These are phyloP conservation scores for Metarhizium humberi DNA, from an alignment of 2,329 filamentous ascomycete genomes.

Conservation along the genomic window DNA sequence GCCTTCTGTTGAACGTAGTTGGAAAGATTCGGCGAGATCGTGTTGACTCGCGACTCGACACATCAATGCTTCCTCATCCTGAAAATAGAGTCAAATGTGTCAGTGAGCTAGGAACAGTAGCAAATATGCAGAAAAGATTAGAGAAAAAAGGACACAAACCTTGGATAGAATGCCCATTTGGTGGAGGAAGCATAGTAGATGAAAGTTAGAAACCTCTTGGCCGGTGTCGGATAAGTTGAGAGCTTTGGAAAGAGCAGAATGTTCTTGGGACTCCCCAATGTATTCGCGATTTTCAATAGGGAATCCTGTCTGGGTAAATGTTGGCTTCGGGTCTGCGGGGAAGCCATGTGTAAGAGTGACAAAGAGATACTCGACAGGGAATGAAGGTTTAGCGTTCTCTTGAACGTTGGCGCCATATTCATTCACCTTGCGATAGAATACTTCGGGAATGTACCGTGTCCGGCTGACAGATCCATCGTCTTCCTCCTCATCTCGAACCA, in stretches of 20 bases:
- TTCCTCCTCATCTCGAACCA: conserved; percentile 87
- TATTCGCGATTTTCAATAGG: conserved; percentile 86
- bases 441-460: conserved; percentile 88
- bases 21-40: conserved; percentile 70
- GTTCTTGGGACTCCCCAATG: conserved; percentile 78
- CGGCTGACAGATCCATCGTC: conserved; percentile 60
- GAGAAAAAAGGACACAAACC: conserved; percentile 42
- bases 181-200: conserved; percentile 81
- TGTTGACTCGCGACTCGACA: conserved; percentile 77
- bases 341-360: conserved; percentile 96
- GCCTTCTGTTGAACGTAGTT: conserved; percentile 77
- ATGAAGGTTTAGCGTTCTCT: conserved; percentile 92
- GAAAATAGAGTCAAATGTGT: conserved; percentile 2
- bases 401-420: conserved; percentile 95
- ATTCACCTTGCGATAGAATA: conserved; percentile 92
- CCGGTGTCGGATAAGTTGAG: conserved; percentile 56
- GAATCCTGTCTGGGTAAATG: conserved; percentile 68
- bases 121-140: conserved; percentile 2
- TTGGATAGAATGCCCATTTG: conserved; percentile 73
- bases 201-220: conserved; percentile 79
- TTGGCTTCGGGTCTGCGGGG: conserved; percentile 66
- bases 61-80: conserved; percentile 86
- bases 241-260: conserved; percentile 56
- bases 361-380: conserved; percentile 92
- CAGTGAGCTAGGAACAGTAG: conserved; percentile 1